Base-by-base conservation (phyloP, 2,329 filamentous ascomycete genomes). In the Plectosphaerella sp. region DNA sequence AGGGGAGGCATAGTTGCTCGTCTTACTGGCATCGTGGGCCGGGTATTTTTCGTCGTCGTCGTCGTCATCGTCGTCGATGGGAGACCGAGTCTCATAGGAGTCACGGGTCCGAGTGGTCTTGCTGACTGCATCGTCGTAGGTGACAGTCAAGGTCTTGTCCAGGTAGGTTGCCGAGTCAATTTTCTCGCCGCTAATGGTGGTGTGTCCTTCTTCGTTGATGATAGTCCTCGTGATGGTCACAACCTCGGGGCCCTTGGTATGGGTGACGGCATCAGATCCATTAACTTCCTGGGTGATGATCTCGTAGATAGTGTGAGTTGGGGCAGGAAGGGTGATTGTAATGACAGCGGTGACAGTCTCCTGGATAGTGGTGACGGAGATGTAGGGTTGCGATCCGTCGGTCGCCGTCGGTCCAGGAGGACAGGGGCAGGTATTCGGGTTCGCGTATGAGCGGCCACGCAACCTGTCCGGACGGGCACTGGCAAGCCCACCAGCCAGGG, bases 321-420 rank as follows among this genome's bases (percentile, higher is more conserved):
- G 50, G 8, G 58, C 61, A 10, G 58, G 50, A 7, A 57, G 22
- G 8, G 62, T 65, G 18, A 62, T 52, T 4, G 58, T 58, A n/a
- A 52, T 53, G 15, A 56, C 48, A 28, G 60, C 52, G 3, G 61
- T 66, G 8, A 67, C 55, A 16, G 65, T 69, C 47, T 65, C 56
- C 33, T 54, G 57, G 24, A 56, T 57, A 52, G 41, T 58, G 35
- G 42, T 57, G 33, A 7, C 49, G 28, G 28, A 33, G 8, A 33
- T 33, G 28, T 33, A 5, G 11, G 28, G 28, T 33, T 33, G 28
- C 28, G 28, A 33, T 33, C 28, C 28, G 28, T 33, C 28, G 3
- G 28, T 33, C 11, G 28, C 28, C 8, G 28, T 33, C 28, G 28
- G 28, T 33, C 28, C 45, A 45, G 16, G 47, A 47, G 22, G 36